These are phyloP conservation scores for Rhizoclosmatium sp. DNA, from an alignment of 192 early-diverging fungal genomes.

Conservation along the genomic window DNA sequence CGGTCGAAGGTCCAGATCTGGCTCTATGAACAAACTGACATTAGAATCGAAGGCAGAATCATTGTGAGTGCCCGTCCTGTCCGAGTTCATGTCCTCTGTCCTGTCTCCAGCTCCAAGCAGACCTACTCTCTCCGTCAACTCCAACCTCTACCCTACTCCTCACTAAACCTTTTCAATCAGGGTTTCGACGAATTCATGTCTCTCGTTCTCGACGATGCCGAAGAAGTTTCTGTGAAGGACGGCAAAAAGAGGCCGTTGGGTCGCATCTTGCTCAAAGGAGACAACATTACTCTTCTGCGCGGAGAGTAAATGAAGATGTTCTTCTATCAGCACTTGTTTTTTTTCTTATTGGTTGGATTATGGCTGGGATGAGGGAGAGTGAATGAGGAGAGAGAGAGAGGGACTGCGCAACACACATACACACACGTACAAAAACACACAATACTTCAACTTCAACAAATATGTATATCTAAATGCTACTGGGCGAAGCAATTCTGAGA, in stretches of 20 bases:
- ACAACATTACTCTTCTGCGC: slow-evolving; percentile 87
- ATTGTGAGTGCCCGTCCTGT: slow-evolving; percentile 92
- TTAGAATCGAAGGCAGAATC: slow-evolving; percentile 91
- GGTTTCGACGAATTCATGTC: slow-evolving; percentile 99
- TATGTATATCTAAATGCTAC: too few species aligned
- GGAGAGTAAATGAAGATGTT: slow-evolving; percentile 25
- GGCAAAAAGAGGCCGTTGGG: slow-evolving; percentile 77
- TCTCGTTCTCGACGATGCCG: slow-evolving; percentile 89
- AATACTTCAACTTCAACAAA: neutral
- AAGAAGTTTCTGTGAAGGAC: slow-evolving; percentile 84
- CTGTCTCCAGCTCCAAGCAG: slow-evolving; percentile 43
- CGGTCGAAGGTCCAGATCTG: slow-evolving; percentile 92
- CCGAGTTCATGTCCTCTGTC: slow-evolving; percentile 98
- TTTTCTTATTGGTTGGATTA: neutral
- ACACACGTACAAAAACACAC: neutral
- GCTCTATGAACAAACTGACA: slow-evolving; percentile 88
- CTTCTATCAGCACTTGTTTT: neutral
- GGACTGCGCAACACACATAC: neutral
- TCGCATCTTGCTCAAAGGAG: slow-evolving; percentile 94
- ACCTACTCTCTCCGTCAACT: neutral
- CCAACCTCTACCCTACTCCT: neutral
- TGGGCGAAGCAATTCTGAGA: too few species aligned
- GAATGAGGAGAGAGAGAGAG: neutral
- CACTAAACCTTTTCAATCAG: slow-evolving; percentile 52
- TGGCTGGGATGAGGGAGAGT: neutral